phyloP scores from a whole-genome alignment of 2,329 filamentous ascomycete species.

The Cladophialophora immunda region DNA sequence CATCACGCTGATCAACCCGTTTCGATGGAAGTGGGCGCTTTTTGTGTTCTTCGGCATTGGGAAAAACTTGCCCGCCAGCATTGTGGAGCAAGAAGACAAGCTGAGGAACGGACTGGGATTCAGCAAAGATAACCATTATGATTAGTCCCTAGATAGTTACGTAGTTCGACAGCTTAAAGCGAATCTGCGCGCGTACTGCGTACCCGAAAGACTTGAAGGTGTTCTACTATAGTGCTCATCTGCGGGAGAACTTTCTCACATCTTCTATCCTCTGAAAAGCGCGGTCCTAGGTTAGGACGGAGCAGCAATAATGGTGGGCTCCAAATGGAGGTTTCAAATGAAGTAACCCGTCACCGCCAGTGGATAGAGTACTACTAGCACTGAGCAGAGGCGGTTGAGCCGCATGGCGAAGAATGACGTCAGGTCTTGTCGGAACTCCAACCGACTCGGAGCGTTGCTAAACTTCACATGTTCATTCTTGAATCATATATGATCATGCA shows the following conservation, averaged over 20 bases:
- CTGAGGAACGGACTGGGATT: conserved; percentile 63
- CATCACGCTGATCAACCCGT: conserved; percentile 80
- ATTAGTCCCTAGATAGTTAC: conserved; percentile 6
- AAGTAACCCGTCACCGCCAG: no score
- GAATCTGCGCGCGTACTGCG: neutral
- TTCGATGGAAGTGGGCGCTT: conserved; percentile 87
- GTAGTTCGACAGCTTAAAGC: neutral
- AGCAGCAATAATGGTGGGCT: no score
- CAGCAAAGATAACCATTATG: conserved; percentile 21
- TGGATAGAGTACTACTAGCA: no score
- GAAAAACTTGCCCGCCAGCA: conserved; percentile 67
- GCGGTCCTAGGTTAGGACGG: no score
- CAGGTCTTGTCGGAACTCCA: neutral
- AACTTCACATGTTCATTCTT: no score
- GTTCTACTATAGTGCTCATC: no score
- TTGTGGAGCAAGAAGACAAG: conserved; percentile 73
- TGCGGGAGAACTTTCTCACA: no score
- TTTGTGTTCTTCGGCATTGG: conserved; percentile 85
- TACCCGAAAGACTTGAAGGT: neutral
- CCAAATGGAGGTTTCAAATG: no score
- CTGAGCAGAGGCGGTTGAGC: neutral
- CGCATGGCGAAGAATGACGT: neutral
- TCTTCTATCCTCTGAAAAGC: no score
- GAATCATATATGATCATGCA: no score
- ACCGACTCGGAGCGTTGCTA: neutral